phyloP scores from a whole-genome alignment of 768 basidiomycete species.

The Boletellus ananiceps region DNA sequence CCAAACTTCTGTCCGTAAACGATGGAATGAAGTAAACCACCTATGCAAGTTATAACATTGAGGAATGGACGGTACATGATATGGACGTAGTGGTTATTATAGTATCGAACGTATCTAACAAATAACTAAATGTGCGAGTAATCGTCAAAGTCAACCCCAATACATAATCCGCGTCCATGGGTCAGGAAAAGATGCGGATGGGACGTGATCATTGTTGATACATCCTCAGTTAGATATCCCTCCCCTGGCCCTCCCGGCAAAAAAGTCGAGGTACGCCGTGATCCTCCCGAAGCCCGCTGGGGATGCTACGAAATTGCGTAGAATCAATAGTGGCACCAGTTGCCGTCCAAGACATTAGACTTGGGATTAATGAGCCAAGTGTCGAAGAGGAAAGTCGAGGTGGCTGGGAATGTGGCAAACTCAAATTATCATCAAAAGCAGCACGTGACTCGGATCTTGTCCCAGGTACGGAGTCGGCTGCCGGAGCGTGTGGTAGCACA shows the following conservation, averaged over 20 bases:
- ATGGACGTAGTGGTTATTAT: neutral
- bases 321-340: constrained; percentile 22
- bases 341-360: constrained; percentile 34
- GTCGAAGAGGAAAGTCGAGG: constrained; percentile 21
- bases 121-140: constrained; percentile 8
- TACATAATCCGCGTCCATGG: constrained; percentile 7
- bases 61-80: no score
- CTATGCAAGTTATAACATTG: no score
- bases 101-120: neutral
- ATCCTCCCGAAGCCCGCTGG: constrained; percentile 15
- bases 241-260: constrained; percentile 24
- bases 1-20: no score
- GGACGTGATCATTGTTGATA: neutral
- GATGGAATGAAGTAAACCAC: no score
- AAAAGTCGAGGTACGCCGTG: constrained; percentile 21
- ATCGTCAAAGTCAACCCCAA: neutral
- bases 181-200: neutral
- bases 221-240: constrained; percentile 18
- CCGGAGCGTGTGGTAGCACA: constrained; percentile 7
- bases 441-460: constrained; percentile 1
- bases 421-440: constrained; percentile 2
- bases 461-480: constrained; percentile 3
- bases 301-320: constrained; percentile 8
- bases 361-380: constrained; percentile 29
- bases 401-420: constrained; percentile 16